Conservation (phyloP, 176 grass and related monocot species). For the Lolium perenne region DNA sequence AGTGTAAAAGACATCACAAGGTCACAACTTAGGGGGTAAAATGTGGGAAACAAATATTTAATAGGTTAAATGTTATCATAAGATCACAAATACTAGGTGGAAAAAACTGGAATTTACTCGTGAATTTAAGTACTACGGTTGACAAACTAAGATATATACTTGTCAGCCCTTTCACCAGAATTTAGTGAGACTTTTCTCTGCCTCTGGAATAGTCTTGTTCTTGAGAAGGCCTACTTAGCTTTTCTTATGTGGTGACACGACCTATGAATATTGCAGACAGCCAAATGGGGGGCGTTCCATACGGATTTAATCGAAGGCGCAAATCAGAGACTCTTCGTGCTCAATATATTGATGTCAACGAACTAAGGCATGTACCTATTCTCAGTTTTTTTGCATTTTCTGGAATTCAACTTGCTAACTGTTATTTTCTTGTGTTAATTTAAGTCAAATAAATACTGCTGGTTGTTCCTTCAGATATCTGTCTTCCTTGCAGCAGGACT, state of each 20-base stretch:
- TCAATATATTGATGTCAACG: constrained; percentile 82
- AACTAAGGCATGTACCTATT: constrained; percentile 63
- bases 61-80: not conserved
- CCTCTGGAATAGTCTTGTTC: not conserved
- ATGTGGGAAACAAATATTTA: not conserved
- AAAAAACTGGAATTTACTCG: not conserved
- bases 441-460: constrained; percentile 21
- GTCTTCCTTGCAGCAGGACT: constrained; percentile 3
- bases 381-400: not conserved
- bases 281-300: constrained; percentile 50
- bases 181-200: not conserved
- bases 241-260: constrained; percentile 36
- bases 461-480: constrained; percentile 23
- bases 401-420: not conserved
- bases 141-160: constrained; percentile 26
- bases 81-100: not conserved
- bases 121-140: not conserved
- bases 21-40: not conserved
- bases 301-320: constrained; percentile 59
- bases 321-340: constrained; percentile 96
- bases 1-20: not conserved
- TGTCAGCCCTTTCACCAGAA: not conserved
- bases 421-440: constrained; percentile 20
- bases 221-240: not conserved
- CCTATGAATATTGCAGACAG: constrained; percentile 53